Base-by-base conservation (phyloP, 225 moss, liverwort and hornwort species). In the Pseudisothecium myosuroides region DNA sequence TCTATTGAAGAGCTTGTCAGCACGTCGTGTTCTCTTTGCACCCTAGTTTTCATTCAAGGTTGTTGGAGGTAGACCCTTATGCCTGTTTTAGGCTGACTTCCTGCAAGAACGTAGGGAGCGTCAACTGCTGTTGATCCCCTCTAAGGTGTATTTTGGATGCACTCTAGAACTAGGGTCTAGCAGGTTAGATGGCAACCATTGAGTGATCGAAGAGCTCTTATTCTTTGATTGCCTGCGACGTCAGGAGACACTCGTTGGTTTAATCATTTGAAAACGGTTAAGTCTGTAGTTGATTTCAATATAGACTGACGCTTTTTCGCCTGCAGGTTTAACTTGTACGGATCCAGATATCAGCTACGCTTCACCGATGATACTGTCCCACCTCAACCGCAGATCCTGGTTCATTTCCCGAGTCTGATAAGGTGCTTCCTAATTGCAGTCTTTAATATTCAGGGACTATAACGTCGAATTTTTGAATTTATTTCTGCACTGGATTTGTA, bases 401-500 rank as follows among this genome's bases (percentile, higher is more conserved):
- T 98, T 84, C 98, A 98, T 91, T 98, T 98, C 85, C 98, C 98
- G 71, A 96, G 96, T 78, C 86, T 98, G 84, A 96, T 98, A 85
- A 96, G 96, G 97, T 97, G 89, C 88, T 58, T 81, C 76, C 49
- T 73, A 66, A 56, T 88, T 81, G 52, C 60, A 68, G 67, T 49
- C 54, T 83, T 50, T 34, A 76, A 66, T 39, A 55, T 64, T 58
- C 71, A 56, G 54, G 55, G 41, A 64, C 54, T 36, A 20, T 36
- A 49, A 49, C 34, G 29, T 65, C 32, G 10, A 76, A 76, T 23
- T 86, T 90, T 76, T 19, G 41, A 37, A 78, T 31, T 79, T 29
- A 45, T 37, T 56, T 66, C 64, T 76, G 83, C 72, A 22, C 54
- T 55, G 54, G 17, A 66, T 67, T 77, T 56, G 39, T 66, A 62